Evolutionary conservation across 441 rosid genomes (phyloP).

Genomic region (Jatropha multifida): DNA sequence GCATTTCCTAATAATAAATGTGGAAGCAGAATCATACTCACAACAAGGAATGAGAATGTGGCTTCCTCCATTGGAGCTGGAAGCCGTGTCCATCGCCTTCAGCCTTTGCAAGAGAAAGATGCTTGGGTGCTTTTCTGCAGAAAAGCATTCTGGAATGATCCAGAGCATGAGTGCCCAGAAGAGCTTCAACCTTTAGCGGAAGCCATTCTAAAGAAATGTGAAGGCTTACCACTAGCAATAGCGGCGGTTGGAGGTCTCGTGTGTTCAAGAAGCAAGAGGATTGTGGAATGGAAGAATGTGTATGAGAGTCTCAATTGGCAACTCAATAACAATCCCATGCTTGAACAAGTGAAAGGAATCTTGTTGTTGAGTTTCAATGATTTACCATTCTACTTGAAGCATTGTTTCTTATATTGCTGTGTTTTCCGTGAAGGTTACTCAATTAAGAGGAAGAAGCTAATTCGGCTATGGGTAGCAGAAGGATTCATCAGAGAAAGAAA

Average conservation of each 20-base stretch:
- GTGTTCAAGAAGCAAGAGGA: conserved; percentile 21
- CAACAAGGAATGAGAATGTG: conserved; percentile 27
- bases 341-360: conserved; percentile 27
- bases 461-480: conserved; percentile 34
- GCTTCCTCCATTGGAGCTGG: conserved; percentile 23
- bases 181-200: conserved; percentile 27
- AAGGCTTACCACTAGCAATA: conserved; percentile 43
- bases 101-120: conserved; percentile 24
- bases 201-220: conserved; percentile 34
- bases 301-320: conserved; percentile 27
- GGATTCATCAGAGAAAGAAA: conserved; percentile 27
- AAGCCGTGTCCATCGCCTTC: conserved; percentile 22
- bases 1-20: conserved; percentile 23
- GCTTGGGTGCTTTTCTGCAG: conserved; percentile 38
- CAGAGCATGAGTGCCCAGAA: conserved; percentile 26
- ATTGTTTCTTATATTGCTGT: conserved; percentile 28
- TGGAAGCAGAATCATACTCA: conserved; percentile 31
- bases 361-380: conserved; percentile 30
- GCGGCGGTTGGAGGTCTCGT: conserved; percentile 39
- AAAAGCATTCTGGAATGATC: conserved; percentile 31
- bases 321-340: conserved; percentile 24
- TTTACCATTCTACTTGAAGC: conserved; percentile 30
- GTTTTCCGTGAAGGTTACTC: conserved; percentile 24
- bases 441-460: conserved; percentile 22
- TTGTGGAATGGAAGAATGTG: conserved; percentile 23